A percentile compares a stretch with the other conserved stretches of the same genome.
These are phyloP conservation scores for Francoa sonchifolia DNA, from an alignment of 441 rosid genomes.

Conservation along the genomic window DNA sequence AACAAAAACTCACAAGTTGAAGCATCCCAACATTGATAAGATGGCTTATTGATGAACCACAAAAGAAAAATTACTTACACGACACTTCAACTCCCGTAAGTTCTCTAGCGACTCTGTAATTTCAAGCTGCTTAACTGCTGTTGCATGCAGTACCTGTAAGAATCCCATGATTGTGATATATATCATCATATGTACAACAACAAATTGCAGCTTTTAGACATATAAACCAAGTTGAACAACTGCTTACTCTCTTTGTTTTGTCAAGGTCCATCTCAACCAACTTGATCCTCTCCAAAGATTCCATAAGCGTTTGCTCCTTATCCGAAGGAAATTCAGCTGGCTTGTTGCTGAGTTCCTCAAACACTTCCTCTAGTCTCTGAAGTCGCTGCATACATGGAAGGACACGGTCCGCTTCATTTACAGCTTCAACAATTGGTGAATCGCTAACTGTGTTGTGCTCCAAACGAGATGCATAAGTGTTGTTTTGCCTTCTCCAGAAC, in stretches of 20 bases:
- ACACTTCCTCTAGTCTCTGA: conserved; percentile 48
- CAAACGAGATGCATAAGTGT: conserved; percentile 34
- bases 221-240: conserved; percentile 4
- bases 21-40: not conserved
- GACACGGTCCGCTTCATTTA: conserved; percentile 35
- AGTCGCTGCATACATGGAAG: conserved; percentile 67
- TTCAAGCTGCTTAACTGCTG: conserved; percentile 69
- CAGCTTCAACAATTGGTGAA: conserved; percentile 22
- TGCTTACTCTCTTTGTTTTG: conserved; percentile 76
- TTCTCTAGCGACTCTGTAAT: conserved; percentile 47
- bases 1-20: not conserved
- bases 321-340: conserved; percentile 64
- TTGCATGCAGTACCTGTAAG: conserved; percentile 54
- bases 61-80: conserved; percentile 31
- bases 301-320: conserved; percentile 68
- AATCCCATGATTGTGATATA: conserved; percentile 3
- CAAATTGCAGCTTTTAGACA: conserved; percentile 3
- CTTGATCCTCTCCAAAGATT: conserved; percentile 80
- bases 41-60: not conserved
- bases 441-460: conserved; percentile 23
- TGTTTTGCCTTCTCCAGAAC: conserved; percentile 44
- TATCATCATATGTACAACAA: not conserved
- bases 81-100: conserved; percentile 41
- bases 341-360: conserved; percentile 51
- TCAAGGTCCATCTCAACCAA: conserved; percentile 80